Conservation (phyloP, 2,329 filamentous ascomycete genomes). For the Pseudogymnoascus sp. region DNA sequence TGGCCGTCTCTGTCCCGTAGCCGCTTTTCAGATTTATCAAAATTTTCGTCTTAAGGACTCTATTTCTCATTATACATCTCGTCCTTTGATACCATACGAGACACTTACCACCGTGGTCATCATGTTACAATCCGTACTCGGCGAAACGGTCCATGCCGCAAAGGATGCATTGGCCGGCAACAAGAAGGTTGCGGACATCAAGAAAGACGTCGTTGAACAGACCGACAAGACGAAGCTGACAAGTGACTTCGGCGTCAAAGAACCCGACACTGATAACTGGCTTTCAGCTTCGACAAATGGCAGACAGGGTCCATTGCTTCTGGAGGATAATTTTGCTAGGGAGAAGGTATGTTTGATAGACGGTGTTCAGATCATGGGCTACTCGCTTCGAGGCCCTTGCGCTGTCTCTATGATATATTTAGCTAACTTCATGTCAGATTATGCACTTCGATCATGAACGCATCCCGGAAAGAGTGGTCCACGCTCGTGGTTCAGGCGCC, state of each 20-base stretch:
- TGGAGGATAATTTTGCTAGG: slow-evolving; percentile 65
- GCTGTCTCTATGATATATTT: neutral
- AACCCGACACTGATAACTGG: slow-evolving; percentile 71
- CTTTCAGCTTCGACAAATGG: slow-evolving; percentile 55
- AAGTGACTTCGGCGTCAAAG: slow-evolving; percentile 68
- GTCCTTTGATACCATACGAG: neutral
- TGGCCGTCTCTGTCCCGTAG: neutral
- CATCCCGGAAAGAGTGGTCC: slow-evolving; percentile 61
- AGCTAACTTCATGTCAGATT: slow-evolving; percentile 39
- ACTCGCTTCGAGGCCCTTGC: neutral
- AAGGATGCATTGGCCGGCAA: slow-evolving; percentile 13
- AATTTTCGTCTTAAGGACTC: neutral
- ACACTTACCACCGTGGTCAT: neutral
- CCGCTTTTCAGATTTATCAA: neutral
- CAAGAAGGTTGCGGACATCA: slow-evolving; percentile 23
- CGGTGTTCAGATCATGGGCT: slow-evolving; percentile 17
- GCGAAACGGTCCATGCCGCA: neutral
- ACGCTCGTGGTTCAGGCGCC: slow-evolving; percentile 56
- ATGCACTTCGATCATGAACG: slow-evolving; percentile 70
- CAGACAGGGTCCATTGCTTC: slow-evolving; percentile 55
- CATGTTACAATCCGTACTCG: slow-evolving; percentile 1
- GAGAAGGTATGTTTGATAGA: slow-evolving; percentile 52
- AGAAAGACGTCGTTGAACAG: slow-evolving; percentile 46
- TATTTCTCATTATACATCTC: neutral
- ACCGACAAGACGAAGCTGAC: slow-evolving; percentile 55